Evolutionary conservation across 176 grass and related monocot species (phyloP).

Genomic region (Cenchrus americanus): DNA sequence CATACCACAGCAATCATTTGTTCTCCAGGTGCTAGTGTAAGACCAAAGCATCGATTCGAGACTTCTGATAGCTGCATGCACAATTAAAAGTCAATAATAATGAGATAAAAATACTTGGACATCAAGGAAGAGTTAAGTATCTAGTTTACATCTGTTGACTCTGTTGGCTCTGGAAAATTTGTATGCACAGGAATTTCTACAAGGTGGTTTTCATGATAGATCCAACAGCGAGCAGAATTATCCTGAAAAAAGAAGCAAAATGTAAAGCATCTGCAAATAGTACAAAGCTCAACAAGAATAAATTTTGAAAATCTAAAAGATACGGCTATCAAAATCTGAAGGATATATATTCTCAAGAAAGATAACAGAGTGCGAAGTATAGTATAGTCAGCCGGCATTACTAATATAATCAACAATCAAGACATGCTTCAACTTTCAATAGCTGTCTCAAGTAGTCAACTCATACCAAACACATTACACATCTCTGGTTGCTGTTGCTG

Average conservation of each 20-base stretch:
- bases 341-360: background rate
- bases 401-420: conserved; percentile 27
- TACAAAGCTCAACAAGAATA: background rate
- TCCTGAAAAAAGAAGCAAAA: conserved; percentile 59
- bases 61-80: conserved; percentile 73
- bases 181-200: conserved; percentile 63
- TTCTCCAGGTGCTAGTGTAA: conserved; percentile 79
- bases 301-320: background rate
- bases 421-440: background rate
- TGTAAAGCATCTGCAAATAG: conserved; percentile 26
- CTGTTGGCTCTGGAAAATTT: conserved; percentile 53
- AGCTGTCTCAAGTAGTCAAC: no score
- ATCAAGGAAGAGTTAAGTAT: conserved; percentile 21
- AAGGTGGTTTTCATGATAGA: conserved; percentile 54
- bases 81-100: conserved; percentile 47
- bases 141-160: conserved; percentile 58
- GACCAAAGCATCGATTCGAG: conserved; percentile 81
- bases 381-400: background rate
- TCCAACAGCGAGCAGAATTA: conserved; percentile 81
- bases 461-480: background rate
- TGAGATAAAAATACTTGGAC: background rate
- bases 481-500: background rate
- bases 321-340: background rate
- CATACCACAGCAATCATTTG: conserved; percentile 87
- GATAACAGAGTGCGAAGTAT: background rate